Conservation (phyloP, 345 rosid genomes). For the Eucalyptus pauciflora region DNA sequence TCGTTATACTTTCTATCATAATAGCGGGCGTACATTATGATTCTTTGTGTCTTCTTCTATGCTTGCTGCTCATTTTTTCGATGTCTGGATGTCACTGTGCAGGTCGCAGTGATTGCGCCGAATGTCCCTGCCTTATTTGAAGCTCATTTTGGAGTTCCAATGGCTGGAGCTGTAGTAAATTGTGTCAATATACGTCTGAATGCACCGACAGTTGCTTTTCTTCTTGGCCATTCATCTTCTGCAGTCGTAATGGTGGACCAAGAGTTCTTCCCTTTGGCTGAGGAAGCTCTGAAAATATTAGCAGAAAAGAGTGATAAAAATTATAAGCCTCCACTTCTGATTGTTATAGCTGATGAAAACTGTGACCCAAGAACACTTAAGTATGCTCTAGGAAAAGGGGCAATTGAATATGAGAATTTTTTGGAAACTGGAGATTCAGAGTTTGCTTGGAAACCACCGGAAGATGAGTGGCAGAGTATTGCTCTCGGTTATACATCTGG, state of each 20-base stretch:
- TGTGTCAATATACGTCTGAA: constrained; percentile 73
- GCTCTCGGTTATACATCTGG: constrained; percentile 92
- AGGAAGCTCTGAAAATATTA: constrained; percentile 60
- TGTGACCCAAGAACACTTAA: constrained; percentile 43
- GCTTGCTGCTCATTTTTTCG: not conserved
- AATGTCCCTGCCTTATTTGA: constrained; percentile 81
- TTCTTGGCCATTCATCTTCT: constrained; percentile 63
- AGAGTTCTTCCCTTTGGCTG: constrained; percentile 60
- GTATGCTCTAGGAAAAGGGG: constrained; percentile 62
- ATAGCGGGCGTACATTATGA: not conserved
- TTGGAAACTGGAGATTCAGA: constrained; percentile 68
- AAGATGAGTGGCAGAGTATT: constrained; percentile 96
- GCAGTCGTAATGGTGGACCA: constrained; percentile 73
- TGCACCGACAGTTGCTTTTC: constrained; percentile 65
- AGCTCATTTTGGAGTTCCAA: constrained; percentile 92
- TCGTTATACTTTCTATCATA: not conserved
- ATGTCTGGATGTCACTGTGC: not conserved
- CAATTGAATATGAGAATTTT: constrained; percentile 70
- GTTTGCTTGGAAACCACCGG: constrained; percentile 72
- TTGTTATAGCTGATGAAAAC: constrained; percentile 68
- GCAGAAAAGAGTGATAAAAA: constrained; percentile 29
- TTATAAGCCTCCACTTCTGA: constrained; percentile 46
- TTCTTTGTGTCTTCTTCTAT: not conserved
- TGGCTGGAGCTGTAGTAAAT: constrained; percentile 86
- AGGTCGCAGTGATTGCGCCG: constrained; percentile 86